A percentile compares a stretch with the other conserved stretches of the same genome.
Conservation (phyloP, 73 alveolate species). For the Blepharisma stoltei region DNA sequence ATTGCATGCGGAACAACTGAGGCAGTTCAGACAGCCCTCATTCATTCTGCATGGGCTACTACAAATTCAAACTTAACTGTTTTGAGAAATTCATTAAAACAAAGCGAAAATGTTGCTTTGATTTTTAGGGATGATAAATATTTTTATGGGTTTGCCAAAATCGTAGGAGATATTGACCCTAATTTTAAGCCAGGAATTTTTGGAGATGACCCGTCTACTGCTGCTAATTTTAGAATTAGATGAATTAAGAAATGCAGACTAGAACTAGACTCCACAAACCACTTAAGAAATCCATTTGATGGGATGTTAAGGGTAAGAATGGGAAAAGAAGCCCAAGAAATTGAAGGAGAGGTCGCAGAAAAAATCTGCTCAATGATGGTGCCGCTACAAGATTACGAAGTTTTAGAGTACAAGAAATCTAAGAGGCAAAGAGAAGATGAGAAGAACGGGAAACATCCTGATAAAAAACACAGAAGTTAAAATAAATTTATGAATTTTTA, state of each 20-base stretch:
- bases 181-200: conserved; percentile 30
- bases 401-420: not conserved
- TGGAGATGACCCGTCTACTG: not conserved
- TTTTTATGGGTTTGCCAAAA: conserved; percentile 33
- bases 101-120: conserved; percentile 29
- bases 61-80: not conserved
- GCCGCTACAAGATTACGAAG: not conserved
- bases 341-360: conserved; percentile 29
- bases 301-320: not conserved
- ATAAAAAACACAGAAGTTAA: no score
- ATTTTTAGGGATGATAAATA: conserved; percentile 20
- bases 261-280: not conserved
- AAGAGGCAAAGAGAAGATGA: no score
- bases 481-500: no score
- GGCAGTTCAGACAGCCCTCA: not conserved
- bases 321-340: conserved; percentile 11
- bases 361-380: conserved; percentile 1
- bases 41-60: conserved; percentile 22
- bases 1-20: conserved; percentile 18
- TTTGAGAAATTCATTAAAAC: not conserved
- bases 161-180: conserved; percentile 26
- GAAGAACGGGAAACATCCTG: no score
- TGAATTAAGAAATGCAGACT: conserved; percentile 19
- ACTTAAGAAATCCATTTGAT: conserved; percentile 22
- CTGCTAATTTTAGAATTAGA: conserved; percentile 11